Base-by-base conservation (phyloP, 2,329 filamentous ascomycete species). In the Neopestalotiopsis sp. region DNA sequence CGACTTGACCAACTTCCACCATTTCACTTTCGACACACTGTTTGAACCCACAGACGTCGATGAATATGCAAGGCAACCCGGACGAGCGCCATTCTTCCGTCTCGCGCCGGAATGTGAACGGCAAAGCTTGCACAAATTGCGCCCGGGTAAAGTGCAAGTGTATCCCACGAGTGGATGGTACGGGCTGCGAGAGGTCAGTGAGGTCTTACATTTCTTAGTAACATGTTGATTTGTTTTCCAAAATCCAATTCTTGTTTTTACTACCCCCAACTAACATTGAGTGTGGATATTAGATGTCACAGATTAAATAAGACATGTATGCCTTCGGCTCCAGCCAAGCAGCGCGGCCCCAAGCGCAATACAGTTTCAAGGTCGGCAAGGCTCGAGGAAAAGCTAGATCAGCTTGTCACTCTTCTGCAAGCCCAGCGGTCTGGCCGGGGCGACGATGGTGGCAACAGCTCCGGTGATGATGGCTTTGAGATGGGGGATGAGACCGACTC, bases 61-160 rank as follows among this genome's bases (percentile, higher is more conserved):
- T 58, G 4, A 30, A 17, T 10, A 58, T 58, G 56, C 56, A 24
- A 3, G 56, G n/a, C 56, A 20, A 58, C 4, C 56, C 30, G 62
- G 62, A 45, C 24, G 32, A 62, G 17, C 28, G 34, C n/a, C 59
- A 20, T n/a, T 62, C 59, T 62, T 40, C 59, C 28, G 34, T 14
- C 10, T 40, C 59, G 30, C 30, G 28, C 28, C 28, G 59, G 30
- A 62, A 40, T 40, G 34, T 34, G 12, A 30, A 30, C 28, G 59
- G 59, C 59, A 69, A 81, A 58, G 83, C 83, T 1, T 85, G 84
- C 70, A 81, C 79, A 45, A 85, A 83, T 72, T 86, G 84, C 73
- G 82, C 83, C 61, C 78, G 79, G 61, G 82, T 83, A 40, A 86
- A 86, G 72, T 85, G 83, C 76, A 83, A 85, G 72, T 86, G 85